Percentiles rank a stretch among this genome's conserved stretches.
Evolutionary conservation across 495 filamentous ascomycete species (phyloP).

Genomic region (Xylaria venustula): DNA sequence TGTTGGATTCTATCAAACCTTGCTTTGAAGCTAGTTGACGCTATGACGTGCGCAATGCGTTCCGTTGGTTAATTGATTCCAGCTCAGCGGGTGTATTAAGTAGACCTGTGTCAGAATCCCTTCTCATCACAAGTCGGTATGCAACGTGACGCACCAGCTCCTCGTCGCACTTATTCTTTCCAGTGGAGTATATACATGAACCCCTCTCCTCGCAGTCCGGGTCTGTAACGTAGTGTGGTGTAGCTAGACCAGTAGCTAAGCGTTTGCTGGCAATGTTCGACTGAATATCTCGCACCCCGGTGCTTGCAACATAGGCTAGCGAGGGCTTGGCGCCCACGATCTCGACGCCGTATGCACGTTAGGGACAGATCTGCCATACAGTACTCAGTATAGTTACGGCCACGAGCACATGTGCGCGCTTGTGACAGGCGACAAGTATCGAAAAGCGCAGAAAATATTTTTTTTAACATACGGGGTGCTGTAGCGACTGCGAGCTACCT

Average conservation of each 20-base stretch:
- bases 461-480: neutral
- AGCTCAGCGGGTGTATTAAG: too few species aligned
- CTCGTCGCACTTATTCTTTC: neutral
- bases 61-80: too few species aligned
- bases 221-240: neutral
- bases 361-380: slow-evolving; percentile 2
- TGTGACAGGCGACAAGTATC: neutral
- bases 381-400: neutral
- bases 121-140: neutral
- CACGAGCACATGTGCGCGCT: slow-evolving; percentile 1
- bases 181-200: neutral
- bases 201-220: neutral
- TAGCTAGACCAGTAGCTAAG: too few species aligned
- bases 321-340: slow-evolving; percentile 7
- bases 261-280: neutral
- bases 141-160: slow-evolving; percentile 11
- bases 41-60: too few species aligned
- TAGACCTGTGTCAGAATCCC: too few species aligned
- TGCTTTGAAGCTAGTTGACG: too few species aligned
- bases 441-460: neutral
- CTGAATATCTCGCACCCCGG: neutral
- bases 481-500: neutral
- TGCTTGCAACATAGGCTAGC: slow-evolving; percentile 7
- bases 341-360: slow-evolving; percentile 6
- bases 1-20: too few species aligned